Conservation (phyloP, 139 green algal species). For the Chlorella sp. region DNA sequence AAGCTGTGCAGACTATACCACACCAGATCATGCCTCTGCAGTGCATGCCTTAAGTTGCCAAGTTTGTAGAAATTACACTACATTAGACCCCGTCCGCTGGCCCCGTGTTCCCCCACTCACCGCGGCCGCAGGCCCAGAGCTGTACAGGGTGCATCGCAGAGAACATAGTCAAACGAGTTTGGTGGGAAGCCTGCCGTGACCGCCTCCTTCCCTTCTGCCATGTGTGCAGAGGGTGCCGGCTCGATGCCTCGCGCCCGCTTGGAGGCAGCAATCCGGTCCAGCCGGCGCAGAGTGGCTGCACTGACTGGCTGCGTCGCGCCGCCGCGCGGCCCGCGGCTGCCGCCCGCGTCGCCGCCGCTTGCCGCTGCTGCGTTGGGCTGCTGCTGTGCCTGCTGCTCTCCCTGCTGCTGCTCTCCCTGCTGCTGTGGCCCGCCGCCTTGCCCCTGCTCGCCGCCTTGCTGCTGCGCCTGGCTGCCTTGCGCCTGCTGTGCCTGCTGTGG, state of each 20-base stretch:
- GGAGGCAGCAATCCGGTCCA: slow-evolving; percentile 13
- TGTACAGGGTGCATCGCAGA: slow-evolving; percentile 93
- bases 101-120: neutral
- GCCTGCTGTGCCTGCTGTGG: neutral
- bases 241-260: neutral
- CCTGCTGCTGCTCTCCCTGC: neutral
- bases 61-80: too few relatives aligned
- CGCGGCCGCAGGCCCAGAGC: slow-evolving; percentile 87
- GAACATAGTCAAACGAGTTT: slow-evolving; percentile 82
- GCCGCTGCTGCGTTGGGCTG: neutral
- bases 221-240: neutral
- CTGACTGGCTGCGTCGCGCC: slow-evolving; percentile 6
- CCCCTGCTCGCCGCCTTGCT: neutral
- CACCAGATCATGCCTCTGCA: too few relatives aligned
- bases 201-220: slow-evolving; percentile 7
- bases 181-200: slow-evolving; percentile 54
- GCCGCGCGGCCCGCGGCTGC: slow-evolving; percentile 5
- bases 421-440: neutral
- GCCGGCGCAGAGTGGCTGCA: neutral
- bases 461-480: neutral
- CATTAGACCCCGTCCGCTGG: neutral
- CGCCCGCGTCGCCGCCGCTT: neutral
- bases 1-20: too few relatives aligned
- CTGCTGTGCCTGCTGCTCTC: neutral
- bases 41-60: too few relatives aligned